Evolutionary conservation across 441 rosid species (phyloP), one percentile per base, ranked within the genome.

Genomic region (Syzygium malaccense): DNA sequence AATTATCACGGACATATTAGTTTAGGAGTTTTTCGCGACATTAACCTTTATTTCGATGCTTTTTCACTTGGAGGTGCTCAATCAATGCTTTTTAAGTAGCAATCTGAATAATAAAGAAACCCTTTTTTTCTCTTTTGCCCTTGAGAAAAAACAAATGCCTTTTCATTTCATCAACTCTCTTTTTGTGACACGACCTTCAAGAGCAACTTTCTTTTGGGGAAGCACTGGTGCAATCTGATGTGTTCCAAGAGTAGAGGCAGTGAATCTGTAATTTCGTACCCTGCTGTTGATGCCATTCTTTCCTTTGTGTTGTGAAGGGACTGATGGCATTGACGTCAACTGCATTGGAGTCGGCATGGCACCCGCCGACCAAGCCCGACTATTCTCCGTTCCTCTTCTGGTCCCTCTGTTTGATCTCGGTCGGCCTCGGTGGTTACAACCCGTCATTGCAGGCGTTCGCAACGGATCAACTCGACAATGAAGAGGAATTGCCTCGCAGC

Each of bases 381-480:
- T 91, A 95, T 28, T 90, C 94, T 86, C 79, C 93, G 0, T 95
- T 94, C 93, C 95, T 98, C 55, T 95, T 94, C 90, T 93, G 91
- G 92, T 98, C 99, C 33, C 97, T 98, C 5, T 92, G 95, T 85
- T 89, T 97, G 89, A 94, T 96, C 90, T 96, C 99, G 28, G 51
- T 97, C 18, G 99, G 99, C 86, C 95, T 94, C 83, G 99, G 98
- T 26, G 99, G 95, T 49, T 95, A 94, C 78, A 97, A 94, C 92
- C 99, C 99, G 55, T 97, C 98, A 32, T 90, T 98, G 79, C 99
- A 97, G 90, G 99, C 99, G 86, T 95, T 98, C 84, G 99, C 95
- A 53, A 97, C 99, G 3, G 99, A 97, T 92, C 98, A 98, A 89
- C 95, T 97, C 0, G 95, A 93, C 60, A 85, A 57, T 4, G 94